phyloP scores from a whole-genome alignment of 257 asterid species.

The Solanum peruvianum region DNA sequence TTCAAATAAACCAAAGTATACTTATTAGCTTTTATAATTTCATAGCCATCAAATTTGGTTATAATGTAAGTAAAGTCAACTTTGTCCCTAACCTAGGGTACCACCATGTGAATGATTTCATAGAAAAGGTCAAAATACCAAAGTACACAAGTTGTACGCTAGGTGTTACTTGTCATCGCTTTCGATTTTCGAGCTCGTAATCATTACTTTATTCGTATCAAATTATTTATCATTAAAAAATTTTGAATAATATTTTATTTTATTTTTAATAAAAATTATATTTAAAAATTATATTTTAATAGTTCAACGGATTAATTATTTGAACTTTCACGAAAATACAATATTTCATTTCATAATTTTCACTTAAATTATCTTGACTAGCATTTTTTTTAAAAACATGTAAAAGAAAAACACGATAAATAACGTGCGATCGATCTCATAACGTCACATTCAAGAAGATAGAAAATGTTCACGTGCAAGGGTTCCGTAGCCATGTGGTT shows the following conservation, averaged over 20 bases:
- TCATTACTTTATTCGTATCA: background rate
- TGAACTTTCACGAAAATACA: background rate
- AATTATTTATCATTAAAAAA: background rate
- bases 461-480: background rate
- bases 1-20: background rate
- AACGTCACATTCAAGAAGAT: background rate
- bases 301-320: no score
- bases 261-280: no score
- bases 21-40: background rate
- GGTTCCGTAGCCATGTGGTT: background rate
- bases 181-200: background rate
- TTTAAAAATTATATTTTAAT: no score
- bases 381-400: rapidly evolving
- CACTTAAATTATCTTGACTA: background rate
- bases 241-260: no score
- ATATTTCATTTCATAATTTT: background rate
- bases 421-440: background rate
- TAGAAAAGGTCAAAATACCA: background rate
- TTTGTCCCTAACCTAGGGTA: background rate
- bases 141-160: background rate
- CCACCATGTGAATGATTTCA: background rate
- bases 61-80: background rate
- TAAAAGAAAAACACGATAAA: background rate
- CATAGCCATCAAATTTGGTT: background rate
- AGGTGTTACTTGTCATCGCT: background rate